Base-by-base conservation (phyloP, 1,284 basidiomycete genomes). In the Dichomitus squalens region DNA sequence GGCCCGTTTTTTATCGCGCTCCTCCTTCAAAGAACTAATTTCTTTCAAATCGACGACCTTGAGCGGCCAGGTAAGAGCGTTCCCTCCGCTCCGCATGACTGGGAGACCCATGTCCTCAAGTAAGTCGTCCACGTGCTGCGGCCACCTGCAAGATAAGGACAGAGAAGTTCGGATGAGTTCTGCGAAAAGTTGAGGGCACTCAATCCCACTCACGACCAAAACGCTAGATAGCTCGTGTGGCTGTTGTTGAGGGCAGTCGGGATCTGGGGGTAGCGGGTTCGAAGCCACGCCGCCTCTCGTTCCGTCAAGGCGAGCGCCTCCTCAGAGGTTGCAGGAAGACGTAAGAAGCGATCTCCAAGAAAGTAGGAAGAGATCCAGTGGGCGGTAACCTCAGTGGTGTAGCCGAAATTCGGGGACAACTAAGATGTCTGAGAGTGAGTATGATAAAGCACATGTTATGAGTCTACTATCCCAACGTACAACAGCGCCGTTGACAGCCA, bases 321-420 rank as follows among this genome's bases (percentile, higher is more conserved):
- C 39, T 80, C 78, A 0, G 71, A 63, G 0, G 78, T 75, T 1
- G 68, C 64, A 0, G 84, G 84, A 0, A 86, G 66, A 0, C 68
- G 71, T 72, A 86, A 75, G 12, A 7, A 5, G 41, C 66, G 59
- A 59, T 87, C 84, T 0, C 63, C 67, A 7, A 81, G 76, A 66
- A 87, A 86, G 66, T 86, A 86, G 0, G 84, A 79, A 0, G 85
- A 84, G 43, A 86, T 83, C 83, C 83, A 87, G 64, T 87, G 85
- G 0, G 85, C 75, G 1, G 68, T 70, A 7, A 82, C 77, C 68
- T 87, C 85, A 51, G 68, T 79, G 0, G 75, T 71, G 60, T 86
- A 86, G 9, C 83, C 80, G 38, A 76, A 76, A 64, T 85, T 84
- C 1, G 75, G 70, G 0, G 80, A 73, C 57, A 79, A 76, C 79